phyloP scores from a whole-genome alignment of 306 rosid genomes.

The Glycine latifolia region DNA sequence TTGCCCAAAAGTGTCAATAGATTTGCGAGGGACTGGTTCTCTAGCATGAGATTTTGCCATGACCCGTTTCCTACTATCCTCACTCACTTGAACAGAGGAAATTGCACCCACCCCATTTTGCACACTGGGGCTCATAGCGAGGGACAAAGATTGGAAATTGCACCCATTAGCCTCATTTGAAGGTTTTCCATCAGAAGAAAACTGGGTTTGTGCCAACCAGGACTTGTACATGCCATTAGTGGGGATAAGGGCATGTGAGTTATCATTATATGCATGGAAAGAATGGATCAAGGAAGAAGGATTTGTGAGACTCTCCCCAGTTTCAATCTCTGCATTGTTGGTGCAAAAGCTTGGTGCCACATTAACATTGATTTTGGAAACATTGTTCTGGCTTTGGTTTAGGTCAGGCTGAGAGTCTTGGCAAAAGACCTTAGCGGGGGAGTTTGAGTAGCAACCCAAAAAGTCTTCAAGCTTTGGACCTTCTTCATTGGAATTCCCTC shows the following conservation, averaged over 20 bases:
- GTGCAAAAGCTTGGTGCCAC: slow-evolving; percentile 61
- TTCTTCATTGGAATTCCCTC: slow-evolving; percentile 59
- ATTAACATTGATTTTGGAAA: slow-evolving; percentile 67
- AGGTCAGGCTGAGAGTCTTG: slow-evolving; percentile 52
- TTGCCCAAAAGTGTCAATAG: slow-evolving; percentile 95
- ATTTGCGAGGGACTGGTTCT: slow-evolving; percentile 88
- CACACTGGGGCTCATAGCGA: slow-evolving; percentile 75
- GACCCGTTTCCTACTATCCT: slow-evolving; percentile 69
- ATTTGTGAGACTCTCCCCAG: slow-evolving; percentile 52
- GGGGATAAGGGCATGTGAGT: slow-evolving; percentile 55
- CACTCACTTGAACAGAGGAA: slow-evolving; percentile 56
- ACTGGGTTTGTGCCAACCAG: slow-evolving; percentile 74
- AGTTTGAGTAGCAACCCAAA: slow-evolving; percentile 88
- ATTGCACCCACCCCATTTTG: slow-evolving; percentile 57
- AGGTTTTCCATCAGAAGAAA: slow-evolving; percentile 53
- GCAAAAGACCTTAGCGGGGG: slow-evolving; percentile 60
- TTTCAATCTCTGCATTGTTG: slow-evolving; percentile 48
- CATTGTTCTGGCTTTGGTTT: slow-evolving; percentile 48
- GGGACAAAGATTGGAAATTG: slow-evolving; percentile 66
- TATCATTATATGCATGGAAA: slow-evolving; percentile 55
- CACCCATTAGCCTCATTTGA: slow-evolving; percentile 58
- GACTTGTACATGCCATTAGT: slow-evolving; percentile 67
- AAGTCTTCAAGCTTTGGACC: slow-evolving; percentile 97
- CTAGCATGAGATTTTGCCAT: slow-evolving; percentile 58
- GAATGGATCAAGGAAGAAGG: slow-evolving; percentile 51